Base-by-base conservation (phyloP, 306 rosid species). In the Vicia villosa region DNA sequence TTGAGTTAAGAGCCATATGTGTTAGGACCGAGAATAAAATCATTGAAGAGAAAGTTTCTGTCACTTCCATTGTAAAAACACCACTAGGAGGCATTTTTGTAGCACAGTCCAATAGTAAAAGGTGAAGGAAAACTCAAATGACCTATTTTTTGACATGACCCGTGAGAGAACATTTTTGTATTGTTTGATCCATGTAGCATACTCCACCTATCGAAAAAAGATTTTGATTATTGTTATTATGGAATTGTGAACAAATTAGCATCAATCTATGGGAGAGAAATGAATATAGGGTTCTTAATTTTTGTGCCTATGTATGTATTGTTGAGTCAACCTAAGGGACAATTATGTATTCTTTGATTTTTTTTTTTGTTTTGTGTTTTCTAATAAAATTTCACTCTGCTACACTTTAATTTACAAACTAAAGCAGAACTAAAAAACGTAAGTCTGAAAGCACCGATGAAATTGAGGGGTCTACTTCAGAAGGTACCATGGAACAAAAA, bases 381-480 rank as follows among this genome's bases (percentile, higher is more conserved):
- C 24, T 56, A 5, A 46, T 74, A 61, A 32, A 13, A 16, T 78
- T 50, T 69, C 21, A 22, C 36, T 58, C 17, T 16, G 11, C 55
- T 64, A 22, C 52, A 17, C 8, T 63, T 59, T 50, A 37, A 43
- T 41, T 74, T 46, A 14, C 74, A 60, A 58, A 67, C 63, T 52
- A 51, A 56, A 67, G 80, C 83, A 89, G 89, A 81, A 55, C 19
- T 41, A 89, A 89, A 71, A 78, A 89, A 28, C 49, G 73, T 12
- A 89, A 85, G 75, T 70, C 85, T 64, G 93, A 82, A 69, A 72
- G 43, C 72, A 10, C 59, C 24, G 82, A 77, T 52, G 85, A 80
- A 72, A 68, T 72, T 60, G 63, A 37, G 32, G 86, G 28, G 55
- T 79, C 86, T 37, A 82, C 82, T 80, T 72, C 81, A 41, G 73